Evolutionary conservation across 2,329 filamentous ascomycete species (phyloP), one percentile per base, ranked within the genome.

Genomic region (Lasiodiplodia gonubiensis): DNA sequence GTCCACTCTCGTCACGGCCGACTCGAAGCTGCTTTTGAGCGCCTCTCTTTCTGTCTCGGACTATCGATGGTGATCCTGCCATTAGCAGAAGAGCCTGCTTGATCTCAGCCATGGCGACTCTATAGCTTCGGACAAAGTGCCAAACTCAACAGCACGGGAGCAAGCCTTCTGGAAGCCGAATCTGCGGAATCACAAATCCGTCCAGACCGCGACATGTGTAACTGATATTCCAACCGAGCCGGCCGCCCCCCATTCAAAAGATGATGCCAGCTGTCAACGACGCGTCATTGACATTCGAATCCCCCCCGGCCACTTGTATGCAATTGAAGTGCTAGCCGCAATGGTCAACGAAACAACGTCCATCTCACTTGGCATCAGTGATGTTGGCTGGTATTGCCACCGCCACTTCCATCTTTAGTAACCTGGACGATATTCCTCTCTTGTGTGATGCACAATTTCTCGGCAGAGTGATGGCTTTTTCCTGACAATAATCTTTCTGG

Each of bases 61-160:
- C 42, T 37, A 25, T 63, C 59, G 46, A 63, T 51, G 59, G 59
- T 42, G 42, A 63, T 63, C 59, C 59, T 63, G 42, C 42, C 42
- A 51, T 25, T 63, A 25, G n/a, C 37, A 63, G 59, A 49, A 35
- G 21, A 51, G 30, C 42, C 42, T 37, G 59, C 59, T 30, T 49
- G 2, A n/a, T n/a, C 18, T 51, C 59, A 37, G 12, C 30, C 46
- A 51, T 51, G 18, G 18, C 25, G 10, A 51, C 3, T 63, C 25
- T 51, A 46, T 10, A 16, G 25, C 42, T 25, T 48, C 57, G 57
- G 57, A 61, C 42, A 7, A 49, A n/a, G 8, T 39, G 14, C 25
- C 25, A 18, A 48, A 61, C 30, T 18, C 25, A 49, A 48, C 8
- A 18, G 10, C 27, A 49, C 42, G 25, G 42, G 39, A 21, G 30